Evolutionary conservation across 2,329 filamentous ascomycete genomes (phyloP), one percentile per base, ranked within the genome.

Genomic region (Alternaria gansuensis): DNA sequence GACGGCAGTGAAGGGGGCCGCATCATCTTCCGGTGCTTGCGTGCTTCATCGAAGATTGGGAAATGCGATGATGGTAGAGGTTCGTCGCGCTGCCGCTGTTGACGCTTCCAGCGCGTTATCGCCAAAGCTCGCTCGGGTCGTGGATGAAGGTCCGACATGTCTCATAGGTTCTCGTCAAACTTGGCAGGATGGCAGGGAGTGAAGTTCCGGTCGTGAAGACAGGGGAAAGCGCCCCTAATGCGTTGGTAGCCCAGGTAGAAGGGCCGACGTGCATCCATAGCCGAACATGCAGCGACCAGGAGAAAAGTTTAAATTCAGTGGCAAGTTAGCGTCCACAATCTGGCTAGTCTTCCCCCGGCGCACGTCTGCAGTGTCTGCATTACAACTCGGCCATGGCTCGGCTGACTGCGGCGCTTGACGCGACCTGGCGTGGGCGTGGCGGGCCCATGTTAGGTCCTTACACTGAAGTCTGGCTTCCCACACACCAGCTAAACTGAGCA

Each of bases 401-500:
- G 68, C 68, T 59, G 57, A 62, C 62, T 60, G 55, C 62, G 60
- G 64, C 65, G 65, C 66, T 68, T 68, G 63, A 69, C 62, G 65
- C 67, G 63, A 67, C 58, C 55, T 55, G 60, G 57, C 45, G 40
- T 59, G 55, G 43, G 45, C 51, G 52, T 40, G 44, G 46, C 52
- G 40, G 51, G 61, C 56, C 57, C 59, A 57, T 59, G 48, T 65
- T 57, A 54, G 58, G 49, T 54, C 57, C 59, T 63, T 60, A 63
- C 57, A 60, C 63, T 63, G 54, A 61, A 57, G 56, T 63, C 58
- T 51, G 40, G 44, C 23, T 58, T 54, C 50, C 60, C 51, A 49
- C 64, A 64, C 69, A 70, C 68, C 71, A 66, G 70, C 72, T 68
- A 67, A 64, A 73, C 72, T 63, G 64, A 65, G 64, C 57, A 59